A percentile compares a stretch with the other conserved stretches of the same genome.
phyloP scores from a whole-genome alignment of 164 flowering plant species.

The Stephania cephalantha region DNA sequence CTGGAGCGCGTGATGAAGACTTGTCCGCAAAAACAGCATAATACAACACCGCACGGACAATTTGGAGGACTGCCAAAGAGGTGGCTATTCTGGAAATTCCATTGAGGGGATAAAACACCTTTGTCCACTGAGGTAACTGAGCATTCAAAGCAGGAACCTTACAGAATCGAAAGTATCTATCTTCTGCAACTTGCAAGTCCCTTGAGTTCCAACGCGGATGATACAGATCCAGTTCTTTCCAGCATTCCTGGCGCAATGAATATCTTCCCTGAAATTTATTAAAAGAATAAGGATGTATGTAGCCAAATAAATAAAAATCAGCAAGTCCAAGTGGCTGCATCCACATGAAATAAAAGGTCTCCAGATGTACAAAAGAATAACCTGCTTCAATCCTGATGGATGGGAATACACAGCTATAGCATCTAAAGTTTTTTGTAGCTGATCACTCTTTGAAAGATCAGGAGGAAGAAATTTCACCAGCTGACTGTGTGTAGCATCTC shows the following conservation, averaged over 20 bases:
- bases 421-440: conserved; percentile 68
- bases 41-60: conserved; percentile 68
- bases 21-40: conserved; percentile 62
- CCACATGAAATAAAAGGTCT: not conserved
- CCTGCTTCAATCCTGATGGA: conserved; percentile 97
- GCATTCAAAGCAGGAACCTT: conserved; percentile 59
- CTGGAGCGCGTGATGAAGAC: conserved; percentile 79
- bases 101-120: conserved; percentile 61
- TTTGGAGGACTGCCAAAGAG: conserved; percentile 45
- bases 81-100: conserved; percentile 70
- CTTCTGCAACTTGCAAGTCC: conserved; percentile 91
- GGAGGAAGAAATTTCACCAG: conserved; percentile 76
- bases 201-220: conserved; percentile 89
- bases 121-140: conserved; percentile 87
- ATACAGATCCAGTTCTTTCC: conserved; percentile 92
- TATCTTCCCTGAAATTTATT: conserved; percentile 67
- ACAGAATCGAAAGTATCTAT: conserved; percentile 79
- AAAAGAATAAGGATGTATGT: too few relatives aligned
- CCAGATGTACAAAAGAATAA: conserved; percentile 16
- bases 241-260: conserved; percentile 56
- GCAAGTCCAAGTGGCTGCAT: not conserved
- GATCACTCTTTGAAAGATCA: conserved; percentile 62
- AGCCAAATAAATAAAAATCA: conserved; percentile 1
- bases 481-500: conserved; percentile 93
- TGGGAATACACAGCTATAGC: conserved; percentile 61